Percentiles rank a stretch among this genome's conserved stretches.
These are phyloP conservation scores for Kodamaea sagamina DNA, from an alignment of 805 yeast species.

Conservation along the genomic window DNA sequence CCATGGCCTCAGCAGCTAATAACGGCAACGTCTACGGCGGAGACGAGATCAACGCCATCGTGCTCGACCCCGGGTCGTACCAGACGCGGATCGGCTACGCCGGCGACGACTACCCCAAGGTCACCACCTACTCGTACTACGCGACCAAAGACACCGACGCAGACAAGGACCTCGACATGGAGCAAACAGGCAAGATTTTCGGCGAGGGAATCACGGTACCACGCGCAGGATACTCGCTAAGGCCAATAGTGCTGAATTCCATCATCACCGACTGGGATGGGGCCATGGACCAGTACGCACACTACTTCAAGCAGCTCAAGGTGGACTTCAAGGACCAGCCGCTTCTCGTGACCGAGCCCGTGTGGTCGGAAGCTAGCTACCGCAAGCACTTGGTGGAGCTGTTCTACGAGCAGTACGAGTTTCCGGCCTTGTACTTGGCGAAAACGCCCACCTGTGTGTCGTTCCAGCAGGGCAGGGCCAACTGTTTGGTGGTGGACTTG, in stretches of 20 bases:
- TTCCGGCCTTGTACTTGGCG: slow-evolving; percentile 80
- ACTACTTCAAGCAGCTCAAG: slow-evolving; percentile 55
- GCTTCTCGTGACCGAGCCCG: slow-evolving; percentile 79
- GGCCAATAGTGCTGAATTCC: slow-evolving; percentile 61
- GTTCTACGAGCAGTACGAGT: slow-evolving; percentile 64
- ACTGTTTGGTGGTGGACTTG: slow-evolving; percentile 80
- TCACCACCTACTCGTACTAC: slow-evolving; percentile 71
- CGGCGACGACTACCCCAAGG: slow-evolving; percentile 85
- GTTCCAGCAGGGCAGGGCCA: slow-evolving; percentile 86
- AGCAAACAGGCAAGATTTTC: slow-evolving; percentile 26
- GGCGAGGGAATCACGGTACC: slow-evolving; percentile 54
- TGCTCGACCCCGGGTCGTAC: slow-evolving; percentile 87
- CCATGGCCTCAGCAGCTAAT: slow-evolving; percentile 12
- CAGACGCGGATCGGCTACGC: slow-evolving; percentile 87
- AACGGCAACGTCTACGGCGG: slow-evolving; percentile 35
- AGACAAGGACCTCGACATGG: slow-evolving; percentile 10
- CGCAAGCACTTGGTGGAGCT: slow-evolving; percentile 71
- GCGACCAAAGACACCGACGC: slow-evolving; percentile 39
- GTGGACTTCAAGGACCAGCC: slow-evolving; percentile 70
- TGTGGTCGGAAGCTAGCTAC: slow-evolving; percentile 73
- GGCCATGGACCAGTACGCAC: slow-evolving; percentile 70
- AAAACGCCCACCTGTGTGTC: slow-evolving; percentile 86
- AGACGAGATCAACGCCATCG: slow-evolving; percentile 89
- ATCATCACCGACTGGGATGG: slow-evolving; percentile 83
- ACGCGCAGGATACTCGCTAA: slow-evolving; percentile 50